Percentiles rank a stretch among this genome's conserved stretches.
Conservation (phyloP, 176 grass and related monocot genomes). For the Bolboschoenus planiculmis region DNA sequence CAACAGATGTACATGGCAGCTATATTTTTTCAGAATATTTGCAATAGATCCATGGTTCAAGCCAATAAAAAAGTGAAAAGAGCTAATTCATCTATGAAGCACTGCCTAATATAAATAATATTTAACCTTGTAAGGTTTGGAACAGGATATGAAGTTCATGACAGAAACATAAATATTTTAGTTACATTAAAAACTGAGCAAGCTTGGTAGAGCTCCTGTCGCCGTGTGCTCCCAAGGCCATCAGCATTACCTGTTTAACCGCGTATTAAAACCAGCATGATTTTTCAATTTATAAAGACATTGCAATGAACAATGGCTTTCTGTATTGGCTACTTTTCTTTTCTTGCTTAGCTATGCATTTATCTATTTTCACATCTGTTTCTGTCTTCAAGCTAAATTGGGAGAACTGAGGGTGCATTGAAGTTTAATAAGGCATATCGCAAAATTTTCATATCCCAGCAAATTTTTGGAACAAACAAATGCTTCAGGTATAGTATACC, state of each 20-base stretch:
- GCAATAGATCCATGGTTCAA: neutral
- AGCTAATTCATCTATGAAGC: neutral
- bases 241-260: conserved; percentile 61
- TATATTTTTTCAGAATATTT: neutral
- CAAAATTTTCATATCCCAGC: neutral
- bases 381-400: neutral
- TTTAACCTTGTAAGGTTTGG: neutral
- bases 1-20: neutral
- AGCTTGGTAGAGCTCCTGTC: conserved; percentile 61
- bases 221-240: conserved; percentile 65
- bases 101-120: conserved; percentile 2
- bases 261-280: neutral
- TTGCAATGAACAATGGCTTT: neutral
- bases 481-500: neutral
- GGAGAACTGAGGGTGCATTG: neutral
- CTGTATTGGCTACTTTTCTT: neutral
- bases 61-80: neutral
- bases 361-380: neutral
- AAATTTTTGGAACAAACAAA: neutral
- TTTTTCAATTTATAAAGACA: neutral
- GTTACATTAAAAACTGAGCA: conserved; percentile 52
- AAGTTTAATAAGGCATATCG: neutral
- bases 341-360: neutral
- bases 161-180: neutral
- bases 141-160: neutral